Conservation (phyloP, 2,329 filamentous ascomycete species). For the Penicillium olsonii region DNA sequence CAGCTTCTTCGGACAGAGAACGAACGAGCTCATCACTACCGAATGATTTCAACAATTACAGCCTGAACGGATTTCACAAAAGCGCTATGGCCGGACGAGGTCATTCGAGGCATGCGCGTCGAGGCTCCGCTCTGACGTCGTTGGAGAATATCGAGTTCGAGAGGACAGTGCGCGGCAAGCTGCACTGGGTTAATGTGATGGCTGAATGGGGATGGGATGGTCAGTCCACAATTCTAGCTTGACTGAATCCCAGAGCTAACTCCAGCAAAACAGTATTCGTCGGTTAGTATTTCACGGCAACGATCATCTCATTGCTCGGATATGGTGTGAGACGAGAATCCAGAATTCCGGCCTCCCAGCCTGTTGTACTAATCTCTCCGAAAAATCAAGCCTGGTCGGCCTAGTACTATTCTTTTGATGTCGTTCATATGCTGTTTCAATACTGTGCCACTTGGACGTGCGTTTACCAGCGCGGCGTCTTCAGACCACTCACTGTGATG, state of each 20-base stretch:
- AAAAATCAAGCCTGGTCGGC: neutral
- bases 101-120: conserved; percentile 16
- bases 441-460: neutral
- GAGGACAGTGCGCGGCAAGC: conserved; percentile 63
- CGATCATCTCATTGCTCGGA: neutral
- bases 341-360: neutral
- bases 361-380: conserved; percentile 9
- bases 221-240: conserved; percentile 37
- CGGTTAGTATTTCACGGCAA: conserved; percentile 3
- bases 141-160: conserved; percentile 56
- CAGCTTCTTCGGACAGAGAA: neutral
- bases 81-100: conserved; percentile 14
- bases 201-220: conserved; percentile 72
- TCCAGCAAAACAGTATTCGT: conserved; percentile 15
- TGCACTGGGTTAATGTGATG: conserved; percentile 74
- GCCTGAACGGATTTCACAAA: conserved; percentile 30
- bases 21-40: conserved; percentile 1
- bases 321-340: neutral
- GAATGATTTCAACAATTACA: conserved; percentile 2
- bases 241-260: neutral
- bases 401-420: neutral
- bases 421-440: neutral
- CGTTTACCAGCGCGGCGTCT: conserved; percentile 2
- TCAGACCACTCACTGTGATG: conserved; percentile 2
- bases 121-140: conserved; percentile 34